phyloP scores from a whole-genome alignment of 2,329 filamentous ascomycete species.

The Talaromyces sp. region DNA sequence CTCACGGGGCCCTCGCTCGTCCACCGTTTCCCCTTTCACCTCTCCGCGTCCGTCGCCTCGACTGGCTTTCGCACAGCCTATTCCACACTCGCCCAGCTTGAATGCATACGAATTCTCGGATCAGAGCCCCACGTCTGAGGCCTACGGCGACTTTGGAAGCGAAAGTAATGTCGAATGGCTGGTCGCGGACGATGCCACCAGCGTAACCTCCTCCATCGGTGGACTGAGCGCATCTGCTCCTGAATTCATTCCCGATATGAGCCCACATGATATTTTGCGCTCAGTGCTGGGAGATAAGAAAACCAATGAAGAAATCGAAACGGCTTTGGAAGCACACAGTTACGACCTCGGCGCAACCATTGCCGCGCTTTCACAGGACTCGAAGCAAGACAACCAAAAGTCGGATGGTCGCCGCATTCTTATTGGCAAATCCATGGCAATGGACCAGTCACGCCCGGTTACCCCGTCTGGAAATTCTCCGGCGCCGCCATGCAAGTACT shows the following conservation, averaged over 20 bases:
- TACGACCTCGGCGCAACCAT: slow-evolving; percentile 91
- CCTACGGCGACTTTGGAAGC: slow-evolving; percentile 83
- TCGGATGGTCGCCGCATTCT: slow-evolving; percentile 62
- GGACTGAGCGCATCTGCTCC: slow-evolving; percentile 69
- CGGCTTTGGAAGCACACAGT: slow-evolving; percentile 79
- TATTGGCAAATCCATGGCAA: slow-evolving; percentile 84
- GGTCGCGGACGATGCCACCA: slow-evolving; percentile 77
- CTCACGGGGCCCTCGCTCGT: slow-evolving; percentile 68
- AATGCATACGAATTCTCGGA: slow-evolving; percentile 96
- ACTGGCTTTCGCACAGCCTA: slow-evolving; percentile 84
- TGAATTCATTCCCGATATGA: slow-evolving; percentile 87
- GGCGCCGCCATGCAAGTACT: slow-evolving; percentile 93
- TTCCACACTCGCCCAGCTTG: slow-evolving; percentile 88
- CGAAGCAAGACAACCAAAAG: slow-evolving; percentile 45
- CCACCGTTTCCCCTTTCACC: slow-evolving; percentile 80
- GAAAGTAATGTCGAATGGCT: slow-evolving; percentile 93
- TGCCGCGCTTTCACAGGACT: slow-evolving; percentile 75
- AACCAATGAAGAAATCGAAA: slow-evolving; percentile 90
- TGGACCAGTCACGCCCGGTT: slow-evolving; percentile 64
- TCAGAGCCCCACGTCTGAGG: slow-evolving; percentile 71
- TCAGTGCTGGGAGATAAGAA: slow-evolving; percentile 86
- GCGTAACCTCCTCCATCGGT: slow-evolving; percentile 72
- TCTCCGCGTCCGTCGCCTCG: slow-evolving; percentile 90
- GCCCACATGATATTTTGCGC: slow-evolving; percentile 93
- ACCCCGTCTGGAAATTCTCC: slow-evolving; percentile 70